phyloP scores from a whole-genome alignment of 139 green algal genomes.

The Microglena sp. region DNA sequence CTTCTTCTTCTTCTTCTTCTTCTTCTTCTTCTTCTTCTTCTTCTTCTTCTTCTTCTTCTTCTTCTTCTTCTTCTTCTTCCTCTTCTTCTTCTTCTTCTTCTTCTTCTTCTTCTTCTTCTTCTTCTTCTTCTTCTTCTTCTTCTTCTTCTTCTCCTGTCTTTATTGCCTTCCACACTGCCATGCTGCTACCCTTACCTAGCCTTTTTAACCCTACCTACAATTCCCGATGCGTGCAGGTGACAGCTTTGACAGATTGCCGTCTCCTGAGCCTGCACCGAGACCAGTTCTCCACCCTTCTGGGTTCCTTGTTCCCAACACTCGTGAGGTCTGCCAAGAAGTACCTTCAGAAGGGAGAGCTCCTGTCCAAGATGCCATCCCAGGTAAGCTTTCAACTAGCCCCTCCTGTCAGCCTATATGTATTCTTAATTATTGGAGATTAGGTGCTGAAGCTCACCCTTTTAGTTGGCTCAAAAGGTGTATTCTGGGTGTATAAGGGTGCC shows the following conservation, averaged over 20 bases:
- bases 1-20: slow-evolving; percentile 20
- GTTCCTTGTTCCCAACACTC: slow-evolving; percentile 27
- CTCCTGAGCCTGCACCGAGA: slow-evolving; percentile 16
- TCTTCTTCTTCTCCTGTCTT: background rate
- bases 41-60: background rate
- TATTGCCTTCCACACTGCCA: background rate
- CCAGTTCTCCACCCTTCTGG: slow-evolving; percentile 28
- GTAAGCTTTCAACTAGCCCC: background rate
- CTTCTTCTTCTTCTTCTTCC: background rate
- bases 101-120: too few relatives aligned
- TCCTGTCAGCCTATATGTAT: background rate
- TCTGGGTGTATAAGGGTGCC: background rate
- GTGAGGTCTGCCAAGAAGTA: slow-evolving; percentile 20
- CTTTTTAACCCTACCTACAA: background rate
- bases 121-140: too few relatives aligned
- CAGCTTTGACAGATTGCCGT: slow-evolving; percentile 11
- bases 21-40: background rate
- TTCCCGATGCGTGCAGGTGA: slow-evolving; percentile 9
- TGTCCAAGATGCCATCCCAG: background rate
- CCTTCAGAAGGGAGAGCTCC: background rate
- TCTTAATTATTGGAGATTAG: background rate
- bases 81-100: too few relatives aligned
- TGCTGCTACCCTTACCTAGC: background rate
- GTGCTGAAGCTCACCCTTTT: background rate
- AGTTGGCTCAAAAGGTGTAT: background rate